Conservation (phyloP, 352 stramenopile species). For the Pythium dissotocum region DNA sequence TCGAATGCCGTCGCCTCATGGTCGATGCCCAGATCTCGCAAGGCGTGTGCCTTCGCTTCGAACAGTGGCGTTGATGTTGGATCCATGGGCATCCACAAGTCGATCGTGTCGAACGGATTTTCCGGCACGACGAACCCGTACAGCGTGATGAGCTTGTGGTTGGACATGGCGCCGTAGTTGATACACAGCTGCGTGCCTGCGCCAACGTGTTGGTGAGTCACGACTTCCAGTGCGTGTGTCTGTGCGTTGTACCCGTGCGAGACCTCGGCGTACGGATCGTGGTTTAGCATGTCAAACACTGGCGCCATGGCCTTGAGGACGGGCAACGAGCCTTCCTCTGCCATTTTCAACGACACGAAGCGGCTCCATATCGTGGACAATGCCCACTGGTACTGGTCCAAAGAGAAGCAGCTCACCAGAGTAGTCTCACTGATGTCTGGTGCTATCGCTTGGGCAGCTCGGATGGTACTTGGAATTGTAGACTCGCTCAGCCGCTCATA, state of each 20-base stretch:
- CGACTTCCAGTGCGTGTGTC: constrained; percentile 55
- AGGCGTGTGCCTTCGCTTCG: constrained; percentile 44
- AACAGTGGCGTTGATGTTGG: constrained; percentile 42
- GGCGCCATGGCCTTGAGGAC: constrained; percentile 79
- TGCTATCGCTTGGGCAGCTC: constrained; percentile 31
- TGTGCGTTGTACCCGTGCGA: constrained; percentile 63
- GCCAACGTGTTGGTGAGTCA: constrained; percentile 73
- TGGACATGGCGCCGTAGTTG: constrained; percentile 80
- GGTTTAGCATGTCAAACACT: constrained; percentile 88
- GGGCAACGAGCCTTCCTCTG: constrained; percentile 16
- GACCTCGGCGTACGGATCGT: constrained; percentile 76
- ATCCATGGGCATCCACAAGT: constrained; percentile 76
- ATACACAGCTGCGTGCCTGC: constrained; percentile 77
- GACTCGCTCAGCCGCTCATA: constrained; percentile 42
- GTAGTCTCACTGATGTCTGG: constrained; percentile 35
- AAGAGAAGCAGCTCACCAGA: constrained; percentile 44
- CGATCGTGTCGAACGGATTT: constrained; percentile 72
- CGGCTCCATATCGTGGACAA: constrained; percentile 88
- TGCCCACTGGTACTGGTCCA: constrained; percentile 79
- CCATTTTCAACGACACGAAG: constrained; percentile 69
- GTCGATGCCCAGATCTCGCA: constrained; percentile 56
- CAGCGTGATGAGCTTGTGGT: constrained; percentile 79
- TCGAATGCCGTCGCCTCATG: constrained; percentile 65
- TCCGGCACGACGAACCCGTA: constrained; percentile 76
- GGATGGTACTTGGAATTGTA: constrained; percentile 53